These are phyloP conservation scores for Medicago arabica DNA, from an alignment of 306 rosid genomes.

Conservation along the genomic window DNA sequence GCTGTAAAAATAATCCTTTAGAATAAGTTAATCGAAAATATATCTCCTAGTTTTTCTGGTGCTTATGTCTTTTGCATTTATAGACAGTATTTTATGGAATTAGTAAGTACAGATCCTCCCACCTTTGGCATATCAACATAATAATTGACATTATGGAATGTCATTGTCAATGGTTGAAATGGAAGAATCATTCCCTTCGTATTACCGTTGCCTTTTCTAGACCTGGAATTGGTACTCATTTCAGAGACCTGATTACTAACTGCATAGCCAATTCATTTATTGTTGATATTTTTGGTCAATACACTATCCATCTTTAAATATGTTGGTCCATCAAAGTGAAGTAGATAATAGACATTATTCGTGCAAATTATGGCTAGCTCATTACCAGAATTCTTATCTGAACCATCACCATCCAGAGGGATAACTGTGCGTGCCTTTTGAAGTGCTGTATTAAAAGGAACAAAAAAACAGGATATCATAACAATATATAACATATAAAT, in stretches of 20 bases:
- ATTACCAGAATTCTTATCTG: constrained; percentile 56
- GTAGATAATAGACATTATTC: neutral
- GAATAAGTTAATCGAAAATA: constrained; percentile 1
- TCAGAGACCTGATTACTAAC: constrained; percentile 36
- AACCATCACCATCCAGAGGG: constrained; percentile 50
- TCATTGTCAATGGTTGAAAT: constrained; percentile 89
- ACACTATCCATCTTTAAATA: constrained; percentile 15
- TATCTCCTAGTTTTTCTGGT: constrained; percentile 15
- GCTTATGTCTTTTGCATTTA: constrained; percentile 1
- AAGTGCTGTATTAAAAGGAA: constrained; percentile 56
- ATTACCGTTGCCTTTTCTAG: constrained; percentile 35
- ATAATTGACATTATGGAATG: constrained; percentile 82
- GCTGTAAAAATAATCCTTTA: constrained; percentile 45
- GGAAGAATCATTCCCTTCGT: constrained; percentile 95
- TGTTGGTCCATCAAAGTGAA: constrained; percentile 11
- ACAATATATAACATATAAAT: constrained; percentile 2
- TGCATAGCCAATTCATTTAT: constrained; percentile 44
- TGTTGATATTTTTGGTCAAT: constrained; percentile 16
- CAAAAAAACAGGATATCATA: constrained; percentile 4
- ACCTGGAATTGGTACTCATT: constrained; percentile 15
- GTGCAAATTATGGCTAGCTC: constrained; percentile 35
- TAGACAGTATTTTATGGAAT: constrained; percentile 2
- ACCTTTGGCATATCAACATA: constrained; percentile 94
- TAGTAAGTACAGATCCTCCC: constrained; percentile 25
- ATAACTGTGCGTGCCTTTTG: constrained; percentile 63